Evolutionary conservation across 148 eudicot genomes (phyloP).

Genomic region (Limonium bicolor): DNA sequence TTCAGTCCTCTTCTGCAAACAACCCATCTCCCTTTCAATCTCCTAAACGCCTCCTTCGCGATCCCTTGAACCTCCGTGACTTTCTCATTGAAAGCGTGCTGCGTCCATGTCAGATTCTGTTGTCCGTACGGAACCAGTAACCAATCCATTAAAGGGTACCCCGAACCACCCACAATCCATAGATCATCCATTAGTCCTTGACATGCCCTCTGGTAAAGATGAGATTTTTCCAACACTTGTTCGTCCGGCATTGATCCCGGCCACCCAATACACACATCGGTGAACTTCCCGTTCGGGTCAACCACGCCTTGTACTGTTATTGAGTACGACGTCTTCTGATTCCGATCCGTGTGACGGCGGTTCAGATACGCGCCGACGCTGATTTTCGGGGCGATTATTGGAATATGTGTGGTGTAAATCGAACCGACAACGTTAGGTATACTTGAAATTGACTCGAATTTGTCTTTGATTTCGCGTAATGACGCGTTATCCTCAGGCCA

Average conservation of each 20-base stretch:
- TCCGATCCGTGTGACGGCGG: constrained; percentile 58
- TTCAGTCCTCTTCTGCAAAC: constrained; percentile 80
- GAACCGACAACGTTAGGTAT: constrained; percentile 78
- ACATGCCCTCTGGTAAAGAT: constrained; percentile 52
- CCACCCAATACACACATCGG: constrained; percentile 83
- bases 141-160: constrained; percentile 88
- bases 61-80: constrained; percentile 45
- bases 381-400: constrained; percentile 87
- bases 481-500: constrained; percentile 66
- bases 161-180: constrained; percentile 65
- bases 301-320: constrained; percentile 88
- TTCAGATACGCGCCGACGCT: constrained; percentile 81
- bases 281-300: constrained; percentile 53
- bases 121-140: constrained; percentile 66
- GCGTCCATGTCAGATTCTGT: constrained; percentile 72
- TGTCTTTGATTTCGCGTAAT: constrained; percentile 23
- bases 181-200: constrained; percentile 55
- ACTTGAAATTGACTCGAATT: constrained; percentile 45
- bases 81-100: constrained; percentile 83
- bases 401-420: constrained; percentile 84
- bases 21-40: constrained; percentile 83
- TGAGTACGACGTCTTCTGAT: constrained; percentile 80
- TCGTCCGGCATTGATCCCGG: constrained; percentile 95
- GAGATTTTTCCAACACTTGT: constrained; percentile 67
- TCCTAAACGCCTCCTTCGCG: constrained; percentile 56